Evolutionary conservation across 257 asterid species (phyloP).

Genomic region (Plantago elongata): DNA sequence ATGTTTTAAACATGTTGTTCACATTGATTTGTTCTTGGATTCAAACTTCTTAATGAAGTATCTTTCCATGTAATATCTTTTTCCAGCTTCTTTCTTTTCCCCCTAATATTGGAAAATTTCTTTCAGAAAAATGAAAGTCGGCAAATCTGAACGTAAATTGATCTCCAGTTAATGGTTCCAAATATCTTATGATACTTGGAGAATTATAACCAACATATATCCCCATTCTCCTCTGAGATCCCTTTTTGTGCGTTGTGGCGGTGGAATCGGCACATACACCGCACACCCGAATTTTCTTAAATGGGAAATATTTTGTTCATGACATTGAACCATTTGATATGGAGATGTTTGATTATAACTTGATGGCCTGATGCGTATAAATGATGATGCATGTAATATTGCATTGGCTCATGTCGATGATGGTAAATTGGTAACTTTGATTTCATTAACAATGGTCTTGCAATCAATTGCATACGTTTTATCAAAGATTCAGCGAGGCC

Average conservation of each 20-base stretch:
- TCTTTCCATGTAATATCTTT: not conserved
- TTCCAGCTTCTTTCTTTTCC: not conserved
- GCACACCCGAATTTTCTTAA: not conserved
- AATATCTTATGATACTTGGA: not conserved
- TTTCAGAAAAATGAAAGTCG: not conserved
- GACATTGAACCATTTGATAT: not conserved
- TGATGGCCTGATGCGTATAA: not conserved
- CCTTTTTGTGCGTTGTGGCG: slow-evolving; percentile 5
- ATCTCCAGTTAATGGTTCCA: not conserved
- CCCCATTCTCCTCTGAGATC: not conserved
- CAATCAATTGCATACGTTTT: slow-evolving; percentile 5
- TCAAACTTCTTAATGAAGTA: not conserved
- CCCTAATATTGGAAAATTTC: not conserved
- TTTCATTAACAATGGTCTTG: not conserved
- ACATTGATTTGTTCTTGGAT: not conserved
- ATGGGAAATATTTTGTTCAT: not conserved
- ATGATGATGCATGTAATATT: not conserved
- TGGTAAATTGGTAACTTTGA: not conserved
- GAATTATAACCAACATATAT: slow-evolving; percentile 7
- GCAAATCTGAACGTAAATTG: not conserved
- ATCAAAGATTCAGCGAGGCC: slow-evolving; percentile 1
- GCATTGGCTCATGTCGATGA: not conserved
- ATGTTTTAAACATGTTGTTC: not conserved
- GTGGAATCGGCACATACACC: not conserved
- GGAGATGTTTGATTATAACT: not conserved